A percentile compares a stretch with the other conserved stretches of the same genome.
phyloP scores from a whole-genome alignment of 2,329 filamentous ascomycete genomes.

The Aspergillus oerlinghausenensis region DNA sequence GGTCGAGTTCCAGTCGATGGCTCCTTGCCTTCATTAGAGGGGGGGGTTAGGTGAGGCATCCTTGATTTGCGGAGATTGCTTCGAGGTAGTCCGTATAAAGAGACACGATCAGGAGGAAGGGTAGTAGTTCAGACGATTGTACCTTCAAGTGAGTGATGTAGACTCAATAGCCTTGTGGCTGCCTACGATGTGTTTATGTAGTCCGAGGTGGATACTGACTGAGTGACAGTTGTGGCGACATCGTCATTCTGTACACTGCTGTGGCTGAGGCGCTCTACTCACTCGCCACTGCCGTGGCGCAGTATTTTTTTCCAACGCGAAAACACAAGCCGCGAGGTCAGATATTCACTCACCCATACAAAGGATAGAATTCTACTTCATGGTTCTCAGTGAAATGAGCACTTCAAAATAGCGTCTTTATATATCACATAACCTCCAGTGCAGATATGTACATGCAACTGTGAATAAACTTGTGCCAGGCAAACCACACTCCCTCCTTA shows the following conservation, averaged over 20 bases:
- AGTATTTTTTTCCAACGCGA: background rate
- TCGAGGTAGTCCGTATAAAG: background rate
- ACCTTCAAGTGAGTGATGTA: background rate
- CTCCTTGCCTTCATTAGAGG: constrained; percentile 5
- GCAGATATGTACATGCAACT: too few species aligned
- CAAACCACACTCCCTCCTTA: too few species aligned
- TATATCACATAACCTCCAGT: too few species aligned
- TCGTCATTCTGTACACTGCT: background rate
- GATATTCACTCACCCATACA: too few species aligned
- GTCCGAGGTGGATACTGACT: background rate
- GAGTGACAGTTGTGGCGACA: background rate
- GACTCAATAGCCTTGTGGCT: background rate
- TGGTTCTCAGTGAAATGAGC: background rate
- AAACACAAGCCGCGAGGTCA: background rate
- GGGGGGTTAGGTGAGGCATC: constrained; percentile 11
- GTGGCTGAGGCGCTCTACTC: background rate
- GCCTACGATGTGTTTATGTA: background rate
- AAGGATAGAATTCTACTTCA: background rate
- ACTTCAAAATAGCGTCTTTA: background rate
- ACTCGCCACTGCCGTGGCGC: background rate
- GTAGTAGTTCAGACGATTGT: background rate
- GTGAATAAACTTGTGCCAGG: too few species aligned
- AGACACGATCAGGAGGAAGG: background rate
- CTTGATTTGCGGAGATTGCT: background rate
- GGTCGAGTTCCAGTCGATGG: constrained; percentile 1